Evolutionary conservation across 805 yeast genomes (phyloP).

Genomic region (Saccharomycopsis malanga): DNA sequence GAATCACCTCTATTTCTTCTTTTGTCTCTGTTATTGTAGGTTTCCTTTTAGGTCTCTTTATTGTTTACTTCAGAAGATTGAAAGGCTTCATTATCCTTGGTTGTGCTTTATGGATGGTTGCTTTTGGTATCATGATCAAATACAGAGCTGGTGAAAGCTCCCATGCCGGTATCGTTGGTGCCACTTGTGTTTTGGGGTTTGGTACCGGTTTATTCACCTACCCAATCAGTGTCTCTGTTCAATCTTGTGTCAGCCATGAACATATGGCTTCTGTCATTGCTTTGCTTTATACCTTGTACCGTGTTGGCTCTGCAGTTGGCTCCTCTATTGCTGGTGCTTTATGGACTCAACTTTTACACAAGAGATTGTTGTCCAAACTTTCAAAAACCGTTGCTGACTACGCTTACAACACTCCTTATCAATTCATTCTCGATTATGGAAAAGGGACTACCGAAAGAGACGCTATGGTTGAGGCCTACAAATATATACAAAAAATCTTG

Average conservation of each 20-base stretch:
- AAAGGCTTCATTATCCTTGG: slow-evolving; percentile 60
- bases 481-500: slow-evolving; percentile 47
- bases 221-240: slow-evolving; percentile 54
- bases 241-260: slow-evolving; percentile 53
- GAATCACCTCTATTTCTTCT: slow-evolving; percentile 55
- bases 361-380: slow-evolving; percentile 33
- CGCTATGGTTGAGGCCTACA: slow-evolving; percentile 48
- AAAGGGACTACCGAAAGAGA: slow-evolving; percentile 56
- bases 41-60: slow-evolving; percentile 48
- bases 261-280: slow-evolving; percentile 58
- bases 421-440: slow-evolving; percentile 38
- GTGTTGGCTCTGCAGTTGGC: slow-evolving; percentile 61
- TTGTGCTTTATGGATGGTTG: slow-evolving; percentile 46
- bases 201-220: slow-evolving; percentile 72
- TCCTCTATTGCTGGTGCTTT: slow-evolving; percentile 60
- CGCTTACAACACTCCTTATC: slow-evolving; percentile 47
- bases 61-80: slow-evolving; percentile 42
- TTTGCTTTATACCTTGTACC: slow-evolving; percentile 48
- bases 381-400: slow-evolving; percentile 27
- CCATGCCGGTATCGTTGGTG: slow-evolving; percentile 55
- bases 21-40: slow-evolving; percentile 60
- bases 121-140: slow-evolving; percentile 53
- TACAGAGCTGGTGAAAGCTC: slow-evolving; percentile 48
- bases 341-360: slow-evolving; percentile 57
- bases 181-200: slow-evolving; percentile 56